Base-by-base conservation (phyloP, 1,284 basidiomycete species). In the Cyathus pygmaeus region DNA sequence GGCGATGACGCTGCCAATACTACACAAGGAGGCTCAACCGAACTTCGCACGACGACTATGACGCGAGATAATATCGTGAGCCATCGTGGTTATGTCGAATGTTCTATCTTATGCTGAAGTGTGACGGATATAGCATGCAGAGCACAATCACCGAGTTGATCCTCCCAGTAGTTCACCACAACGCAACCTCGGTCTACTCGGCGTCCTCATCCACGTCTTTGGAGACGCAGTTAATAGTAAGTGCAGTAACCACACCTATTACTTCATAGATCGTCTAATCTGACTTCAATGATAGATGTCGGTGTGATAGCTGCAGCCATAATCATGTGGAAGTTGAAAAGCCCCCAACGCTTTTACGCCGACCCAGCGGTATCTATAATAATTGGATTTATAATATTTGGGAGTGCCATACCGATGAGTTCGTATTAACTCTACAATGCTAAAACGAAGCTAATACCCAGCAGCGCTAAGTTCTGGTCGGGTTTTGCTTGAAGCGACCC, bases 221-320 rank as follows among this genome's bases (percentile, higher is more conserved):
- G 82, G 82, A 10, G 83, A 85, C 62, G 83, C 83, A 19, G 66
- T 82, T 19, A 84, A 85, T 64, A 85, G 83, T 83, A 63, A 30
- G 79, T 68, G n/a, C n/a, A n/a, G n/a, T n/a, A 30, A 24, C 27
- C 42, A 52, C 13, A 29, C 6, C 39, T 61, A 24, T 21, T 56
- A 55, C 49, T n/a, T n/a, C n/a, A n/a, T n/a, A 56, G 33, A 19
- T 36, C 7, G 15, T 53, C 52, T 55, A 21, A 51, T 56, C 46
- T 59, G 33, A 51, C 36, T n/a, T 44, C 23, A 26, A 60, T 59
- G 44, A 19, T n/a, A n/a, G n/a, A n/a, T n/a, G n/a, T n/a, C n/a
- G n/a, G n/a, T n/a, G n/a, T n/a, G n/a, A n/a, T n/a, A n/a, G n/a
- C n/a, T n/a, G n/a, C 82, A 9, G 81, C 81, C 19, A 55, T 81